Evolutionary conservation across 2,329 filamentous ascomycete genomes (phyloP).

Genomic region (Apiospora marii): DNA sequence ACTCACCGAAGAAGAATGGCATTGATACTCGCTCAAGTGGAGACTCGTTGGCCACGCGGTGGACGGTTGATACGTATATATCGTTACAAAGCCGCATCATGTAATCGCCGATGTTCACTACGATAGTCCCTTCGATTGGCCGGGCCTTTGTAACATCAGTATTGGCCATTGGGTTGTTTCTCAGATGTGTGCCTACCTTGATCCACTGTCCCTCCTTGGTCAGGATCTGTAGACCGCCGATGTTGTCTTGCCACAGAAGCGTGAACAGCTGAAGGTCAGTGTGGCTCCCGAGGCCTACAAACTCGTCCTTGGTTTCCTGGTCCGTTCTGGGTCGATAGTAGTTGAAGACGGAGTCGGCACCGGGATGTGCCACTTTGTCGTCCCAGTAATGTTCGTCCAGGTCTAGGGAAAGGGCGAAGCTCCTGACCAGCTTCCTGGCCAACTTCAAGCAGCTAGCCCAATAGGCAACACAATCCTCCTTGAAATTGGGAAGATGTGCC

Average conservation of each 20-base stretch:
- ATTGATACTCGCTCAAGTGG: constrained; percentile 56
- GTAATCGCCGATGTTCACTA: constrained; percentile 62
- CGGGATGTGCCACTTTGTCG: constrained; percentile 59
- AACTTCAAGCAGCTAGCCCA: constrained; percentile 58
- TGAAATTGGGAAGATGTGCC: constrained; percentile 56
- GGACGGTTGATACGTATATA: constrained; percentile 58
- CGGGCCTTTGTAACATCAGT: constrained; percentile 39
- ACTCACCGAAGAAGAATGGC: constrained; percentile 62
- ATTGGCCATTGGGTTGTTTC: not conserved
- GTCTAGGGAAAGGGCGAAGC: constrained; percentile 63
- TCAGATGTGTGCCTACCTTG: constrained; percentile 37
- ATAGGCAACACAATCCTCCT: constrained; percentile 53
- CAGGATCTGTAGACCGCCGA: constrained; percentile 52
- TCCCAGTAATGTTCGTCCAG: constrained; percentile 65
- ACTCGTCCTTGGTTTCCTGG: constrained; percentile 35
- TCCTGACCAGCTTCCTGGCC: constrained; percentile 57
- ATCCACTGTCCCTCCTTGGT: constrained; percentile 53
- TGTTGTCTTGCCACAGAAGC: constrained; percentile 55
- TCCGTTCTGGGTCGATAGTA: constrained; percentile 46
- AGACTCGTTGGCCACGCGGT: constrained; percentile 56
- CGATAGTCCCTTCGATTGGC: constrained; percentile 54
- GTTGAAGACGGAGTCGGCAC: constrained; percentile 51
- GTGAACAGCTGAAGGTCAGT: constrained; percentile 63
- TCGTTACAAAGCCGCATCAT: constrained; percentile 60
- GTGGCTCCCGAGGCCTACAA: constrained; percentile 57